phyloP scores from a whole-genome alignment of 2,329 filamentous ascomycete species.

The Anthostomella pinea region DNA sequence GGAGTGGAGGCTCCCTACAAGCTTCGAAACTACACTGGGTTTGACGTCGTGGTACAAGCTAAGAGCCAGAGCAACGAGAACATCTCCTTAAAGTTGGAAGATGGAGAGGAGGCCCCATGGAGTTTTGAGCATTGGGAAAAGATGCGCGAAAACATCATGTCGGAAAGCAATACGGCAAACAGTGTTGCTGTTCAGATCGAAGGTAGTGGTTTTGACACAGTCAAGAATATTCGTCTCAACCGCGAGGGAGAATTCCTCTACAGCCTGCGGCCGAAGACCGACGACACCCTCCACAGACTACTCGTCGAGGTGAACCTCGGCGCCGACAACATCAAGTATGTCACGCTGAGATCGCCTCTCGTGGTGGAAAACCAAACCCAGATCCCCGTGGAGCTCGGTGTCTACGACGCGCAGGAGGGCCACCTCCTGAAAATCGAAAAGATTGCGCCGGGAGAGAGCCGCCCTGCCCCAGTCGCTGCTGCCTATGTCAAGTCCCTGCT shows the following conservation, averaged over 20 bases:
- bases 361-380: constrained; percentile 95
- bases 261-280: constrained; percentile 81
- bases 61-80: constrained; percentile 65
- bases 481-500: constrained; percentile 86
- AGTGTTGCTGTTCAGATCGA: constrained; percentile 82
- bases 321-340: constrained; percentile 96
- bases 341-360: constrained; percentile 88
- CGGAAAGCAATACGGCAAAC: constrained; percentile 72
- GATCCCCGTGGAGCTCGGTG: constrained; percentile 89
- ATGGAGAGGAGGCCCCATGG: constrained; percentile 92
- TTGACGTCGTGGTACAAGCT: constrained; percentile 80
- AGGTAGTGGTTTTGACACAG: constrained; percentile 87
- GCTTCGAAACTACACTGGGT: constrained; percentile 94
- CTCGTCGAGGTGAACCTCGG: constrained; percentile 89
- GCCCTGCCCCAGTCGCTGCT: constrained; percentile 88
- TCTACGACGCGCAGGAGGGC: constrained; percentile 83
- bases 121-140: constrained; percentile 96
- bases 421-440: constrained; percentile 97
- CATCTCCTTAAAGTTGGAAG: constrained; percentile 72
- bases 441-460: constrained; percentile 84
- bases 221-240: constrained; percentile 84
- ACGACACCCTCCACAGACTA: constrained; percentile 81
- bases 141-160: constrained; percentile 87
- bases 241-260: constrained; percentile 94
- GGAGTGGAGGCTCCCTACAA: constrained; percentile 89